Conservation (phyloP, 108 stramenopile species). For the Cyclotella kingstonii region DNA sequence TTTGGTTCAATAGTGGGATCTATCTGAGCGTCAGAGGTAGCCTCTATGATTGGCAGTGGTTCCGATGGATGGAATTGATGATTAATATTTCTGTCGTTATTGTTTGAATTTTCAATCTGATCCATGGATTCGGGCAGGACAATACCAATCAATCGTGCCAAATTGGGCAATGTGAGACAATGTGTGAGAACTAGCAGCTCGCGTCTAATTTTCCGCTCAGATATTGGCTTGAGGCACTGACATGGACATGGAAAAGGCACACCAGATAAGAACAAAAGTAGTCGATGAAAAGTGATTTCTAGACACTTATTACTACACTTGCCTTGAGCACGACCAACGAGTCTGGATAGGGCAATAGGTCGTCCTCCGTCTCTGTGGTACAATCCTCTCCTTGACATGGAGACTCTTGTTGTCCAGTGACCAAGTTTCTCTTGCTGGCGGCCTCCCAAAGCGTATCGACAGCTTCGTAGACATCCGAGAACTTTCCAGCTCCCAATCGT, state of each 20-base stretch:
- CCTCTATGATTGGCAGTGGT: too few relatives aligned
- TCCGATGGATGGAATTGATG: not conserved
- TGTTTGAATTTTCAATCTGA: slow-evolving; percentile 6
- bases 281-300: not conserved
- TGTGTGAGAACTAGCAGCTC: slow-evolving; percentile 75
- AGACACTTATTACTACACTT: too few relatives aligned
- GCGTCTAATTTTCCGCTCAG: slow-evolving; percentile 81
- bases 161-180: slow-evolving; percentile 62
- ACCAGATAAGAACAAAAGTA: not conserved
- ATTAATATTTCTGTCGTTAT: not conserved
- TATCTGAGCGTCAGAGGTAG: slow-evolving; percentile 10
- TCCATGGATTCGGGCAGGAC: slow-evolving; percentile 42
- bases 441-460: too few relatives aligned
- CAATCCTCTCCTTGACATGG: too few relatives aligned
- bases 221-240: slow-evolving; percentile 80
- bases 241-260: not conserved
- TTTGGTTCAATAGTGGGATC: not conserved
- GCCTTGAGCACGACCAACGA: slow-evolving; percentile 27
- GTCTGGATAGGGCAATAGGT: too few relatives aligned
- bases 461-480: slow-evolving; percentile 86
- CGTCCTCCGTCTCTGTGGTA: slow-evolving; percentile 23
- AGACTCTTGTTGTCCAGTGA: too few relatives aligned
- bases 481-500: slow-evolving; percentile 84
- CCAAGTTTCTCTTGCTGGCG: too few relatives aligned
- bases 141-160: slow-evolving; percentile 59